Evolutionary conservation across 176 grass and related monocot species (phyloP).

Genomic region (Thalia dealbata): DNA sequence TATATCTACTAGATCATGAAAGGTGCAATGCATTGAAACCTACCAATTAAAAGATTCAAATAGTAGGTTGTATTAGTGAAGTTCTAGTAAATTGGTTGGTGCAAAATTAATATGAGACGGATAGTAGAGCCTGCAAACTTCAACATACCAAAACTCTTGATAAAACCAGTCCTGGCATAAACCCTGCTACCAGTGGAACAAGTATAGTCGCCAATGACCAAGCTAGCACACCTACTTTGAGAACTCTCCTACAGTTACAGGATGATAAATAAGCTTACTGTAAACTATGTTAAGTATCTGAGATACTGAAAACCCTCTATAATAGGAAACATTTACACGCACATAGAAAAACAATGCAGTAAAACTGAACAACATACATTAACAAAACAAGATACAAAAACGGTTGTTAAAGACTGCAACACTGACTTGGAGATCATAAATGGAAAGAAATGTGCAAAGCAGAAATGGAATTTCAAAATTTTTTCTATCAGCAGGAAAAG

Average conservation of each 20-base stretch:
- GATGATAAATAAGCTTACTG: not conserved
- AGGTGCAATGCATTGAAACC: not conserved
- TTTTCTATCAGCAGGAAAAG: no score
- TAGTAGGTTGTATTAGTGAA: not conserved
- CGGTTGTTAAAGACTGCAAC: no score
- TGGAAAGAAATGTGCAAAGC: no score
- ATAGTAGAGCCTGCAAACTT: not conserved
- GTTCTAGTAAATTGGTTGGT: not conserved
- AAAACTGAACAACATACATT: not conserved
- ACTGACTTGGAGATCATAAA: no score
- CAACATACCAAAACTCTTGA: conserved; percentile 80
- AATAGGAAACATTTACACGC: not conserved
- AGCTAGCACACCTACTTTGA: conserved; percentile 60
- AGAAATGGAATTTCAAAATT: no score
- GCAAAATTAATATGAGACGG: not conserved
- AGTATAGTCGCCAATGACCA: conserved; percentile 82
- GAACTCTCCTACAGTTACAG: conserved; percentile 62
- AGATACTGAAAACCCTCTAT: not conserved
- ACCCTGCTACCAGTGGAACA: conserved; percentile 66
- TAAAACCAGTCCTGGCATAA: conserved; percentile 82
- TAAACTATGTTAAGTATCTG: not conserved
- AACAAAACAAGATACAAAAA: not conserved
- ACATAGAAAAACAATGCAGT: not conserved
- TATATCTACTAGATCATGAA: not conserved
- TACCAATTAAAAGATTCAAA: not conserved